Conservation (phyloP, 352 stramenopile genomes). For the Pythium monospermum region DNA sequence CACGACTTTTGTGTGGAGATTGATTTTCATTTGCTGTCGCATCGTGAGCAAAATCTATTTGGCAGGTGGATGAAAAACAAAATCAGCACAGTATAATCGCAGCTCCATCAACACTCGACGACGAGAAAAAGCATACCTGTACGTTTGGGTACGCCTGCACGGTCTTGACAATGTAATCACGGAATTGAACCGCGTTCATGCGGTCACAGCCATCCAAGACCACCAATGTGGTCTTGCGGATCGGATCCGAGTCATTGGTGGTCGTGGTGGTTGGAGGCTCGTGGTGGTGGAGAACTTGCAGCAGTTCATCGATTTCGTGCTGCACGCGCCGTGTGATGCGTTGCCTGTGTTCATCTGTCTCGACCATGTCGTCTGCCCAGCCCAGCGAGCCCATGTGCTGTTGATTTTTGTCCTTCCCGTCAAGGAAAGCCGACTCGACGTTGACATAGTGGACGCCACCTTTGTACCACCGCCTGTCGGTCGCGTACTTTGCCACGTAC, state of each 20-base stretch:
- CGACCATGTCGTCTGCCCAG: constrained; percentile 3
- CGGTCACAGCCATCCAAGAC: constrained; percentile 64
- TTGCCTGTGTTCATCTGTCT: constrained; percentile 16
- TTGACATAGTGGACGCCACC: constrained; percentile 55
- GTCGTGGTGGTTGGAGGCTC: no score
- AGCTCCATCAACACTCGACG: neutral
- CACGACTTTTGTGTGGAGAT: constrained; percentile 13
- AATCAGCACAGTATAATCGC: neutral
- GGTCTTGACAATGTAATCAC: constrained; percentile 39
- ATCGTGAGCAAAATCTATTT: constrained; percentile 21
- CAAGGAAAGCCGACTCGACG: constrained; percentile 24
- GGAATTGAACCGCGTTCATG: constrained; percentile 29
- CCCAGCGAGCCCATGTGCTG: constrained; percentile 7
- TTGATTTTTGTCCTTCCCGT: neutral
- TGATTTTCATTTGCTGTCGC: constrained; percentile 12
- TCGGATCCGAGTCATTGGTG: neutral
- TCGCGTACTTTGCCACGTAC: constrained; percentile 43
- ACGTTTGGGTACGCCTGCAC: constrained; percentile 30
- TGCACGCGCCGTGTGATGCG: constrained; percentile 8
- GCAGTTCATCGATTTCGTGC: constrained; percentile 9
- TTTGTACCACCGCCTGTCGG: constrained; percentile 35
- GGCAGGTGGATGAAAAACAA: neutral
- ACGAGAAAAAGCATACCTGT: constrained; percentile 27
- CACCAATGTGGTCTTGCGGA: constrained; percentile 25
- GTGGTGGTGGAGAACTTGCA: constrained; percentile 12